Base-by-base conservation (phyloP, 1,284 basidiomycete species). In the Sparassis latifolia region DNA sequence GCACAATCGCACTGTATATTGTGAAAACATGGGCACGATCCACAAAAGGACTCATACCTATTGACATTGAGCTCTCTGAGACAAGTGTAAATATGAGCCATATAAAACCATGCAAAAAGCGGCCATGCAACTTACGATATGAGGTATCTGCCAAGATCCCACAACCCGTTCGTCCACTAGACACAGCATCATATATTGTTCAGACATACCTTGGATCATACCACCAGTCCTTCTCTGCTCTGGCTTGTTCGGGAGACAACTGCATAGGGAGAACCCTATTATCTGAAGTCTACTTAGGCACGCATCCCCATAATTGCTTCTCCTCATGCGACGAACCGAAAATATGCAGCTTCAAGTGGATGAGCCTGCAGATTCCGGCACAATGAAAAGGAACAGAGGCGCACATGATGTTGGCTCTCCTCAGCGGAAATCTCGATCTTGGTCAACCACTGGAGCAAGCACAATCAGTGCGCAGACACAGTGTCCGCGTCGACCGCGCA, bases 211-310 rank as follows among this genome's bases (percentile, higher is more conserved):
- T 77, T 30, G 75, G 76, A 57, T 85, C 79, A 55, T 80, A 76
- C 83, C 83, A 86, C 80, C 79, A 83, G 9, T 76, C 62, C 40
- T 72, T 70, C 57, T 84, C 77, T 2, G 68, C 69, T 27, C 79
- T 67, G 7, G 81, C 82, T 60, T 77, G 73, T 45, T 82, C 81
- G 0, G 82, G 75, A 35, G 71, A 71, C 1, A 85, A 59, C 47
- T 77, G 69, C 33, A 71, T 78, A 3, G 84, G 84, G 5, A 86
- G 68, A 5, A 86, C 73, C 57, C 82, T 83, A 68, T 85, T 85
- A 60, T 86, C 83, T 61, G 44, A 12, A 6, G 35, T 20, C 10
- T 32, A 10, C 7, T 28, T 39, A 33, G 3, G 30, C 35, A 10
- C 20, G 20, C 20, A 20, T 20, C 20, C 20, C 20, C 20, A 20